These are phyloP conservation scores for Scytalidium sp. DNA, from an alignment of 2,329 filamentous ascomycete genomes.

Conservation along the genomic window DNA sequence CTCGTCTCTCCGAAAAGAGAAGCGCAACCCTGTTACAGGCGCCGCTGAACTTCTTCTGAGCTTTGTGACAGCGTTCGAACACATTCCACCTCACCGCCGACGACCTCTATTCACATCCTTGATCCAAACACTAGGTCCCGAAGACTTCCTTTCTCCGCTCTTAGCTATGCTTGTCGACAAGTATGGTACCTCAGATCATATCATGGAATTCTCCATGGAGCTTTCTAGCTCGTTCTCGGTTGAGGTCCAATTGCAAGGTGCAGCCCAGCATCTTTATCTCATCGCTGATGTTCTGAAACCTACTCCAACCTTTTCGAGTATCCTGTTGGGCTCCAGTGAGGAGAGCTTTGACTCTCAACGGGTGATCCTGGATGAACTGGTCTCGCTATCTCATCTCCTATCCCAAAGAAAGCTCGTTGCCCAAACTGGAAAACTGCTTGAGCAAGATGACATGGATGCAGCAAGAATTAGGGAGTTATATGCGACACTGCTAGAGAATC, in stretches of 20 bases:
- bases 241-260: constrained; percentile 72
- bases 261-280: constrained; percentile 74
- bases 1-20: constrained; percentile 76
- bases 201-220: constrained; percentile 72
- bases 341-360: constrained; percentile 42
- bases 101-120: constrained; percentile 81
- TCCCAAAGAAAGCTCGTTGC: constrained; percentile 54
- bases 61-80: constrained; percentile 94
- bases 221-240: constrained; percentile 72
- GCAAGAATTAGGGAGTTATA: constrained; percentile 68
- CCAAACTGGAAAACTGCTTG: constrained; percentile 55
- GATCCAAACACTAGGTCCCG: constrained; percentile 77
- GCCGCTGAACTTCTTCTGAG: constrained; percentile 89
- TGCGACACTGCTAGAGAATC: constrained; percentile 62
- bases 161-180: constrained; percentile 88
- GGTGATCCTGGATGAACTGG: constrained; percentile 52
- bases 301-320: constrained; percentile 70
- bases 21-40: constrained; percentile 73
- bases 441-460: constrained; percentile 62
- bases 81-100: constrained; percentile 85
- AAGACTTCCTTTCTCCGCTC: constrained; percentile 85
- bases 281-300: constrained; percentile 72
- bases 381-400: constrained; percentile 55
- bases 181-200: constrained; percentile 73
- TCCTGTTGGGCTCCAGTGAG: constrained; percentile 63